Base-by-base conservation (phyloP, 164 flowering plant genomes). In the Buxus sempervirens region DNA sequence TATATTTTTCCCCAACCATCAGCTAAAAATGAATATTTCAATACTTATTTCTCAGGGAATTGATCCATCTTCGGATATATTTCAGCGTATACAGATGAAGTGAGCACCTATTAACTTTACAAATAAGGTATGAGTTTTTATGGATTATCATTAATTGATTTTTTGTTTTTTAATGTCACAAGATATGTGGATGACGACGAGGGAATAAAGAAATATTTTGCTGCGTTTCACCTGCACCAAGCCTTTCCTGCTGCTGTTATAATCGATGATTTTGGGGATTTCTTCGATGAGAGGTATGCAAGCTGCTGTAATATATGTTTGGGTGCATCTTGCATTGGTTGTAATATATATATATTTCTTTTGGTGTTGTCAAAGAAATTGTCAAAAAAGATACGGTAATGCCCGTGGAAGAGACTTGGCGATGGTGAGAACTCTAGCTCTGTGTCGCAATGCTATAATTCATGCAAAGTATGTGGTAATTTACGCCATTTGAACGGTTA, bases 131-230 rank as follows among this genome's bases (percentile, higher is more conserved):
- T n/a, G n/a, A n/a, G n/a, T n/a, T n/a, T n/a, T n/a, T n/a, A n/a
- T n/a, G n/a, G n/a, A n/a, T n/a, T n/a, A n/a, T n/a, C n/a, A n/a
- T n/a, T n/a, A n/a, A 32, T 32, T 32, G 38, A 32, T 32, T 32
- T 3, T 3, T 32, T 32, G 38, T 3, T 32, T 32, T 32, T 32
- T 32, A 7, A 3, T 32, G 38, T 32, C 7, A 7, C 7, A 67
- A 94, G 98, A 79, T 95, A 95, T 70, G 81, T 90, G 59, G 90
- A 90, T 19, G 86, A 86, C 72, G 92, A 88, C 66, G 91, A 90
- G 63, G 96, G 76, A 28, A 72, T 95, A 56, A 90, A 81, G 80
- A 89, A 83, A 58, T 95, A 81, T 74, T 95, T 95, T 72, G 87
- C 98, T 75, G 96, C 97, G 22, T 95, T 92, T 71, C 98, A 95